Evolutionary conservation across 2,329 filamentous ascomycete genomes (phyloP).

Genomic region (Berkeleyomyces rouxiae): DNA sequence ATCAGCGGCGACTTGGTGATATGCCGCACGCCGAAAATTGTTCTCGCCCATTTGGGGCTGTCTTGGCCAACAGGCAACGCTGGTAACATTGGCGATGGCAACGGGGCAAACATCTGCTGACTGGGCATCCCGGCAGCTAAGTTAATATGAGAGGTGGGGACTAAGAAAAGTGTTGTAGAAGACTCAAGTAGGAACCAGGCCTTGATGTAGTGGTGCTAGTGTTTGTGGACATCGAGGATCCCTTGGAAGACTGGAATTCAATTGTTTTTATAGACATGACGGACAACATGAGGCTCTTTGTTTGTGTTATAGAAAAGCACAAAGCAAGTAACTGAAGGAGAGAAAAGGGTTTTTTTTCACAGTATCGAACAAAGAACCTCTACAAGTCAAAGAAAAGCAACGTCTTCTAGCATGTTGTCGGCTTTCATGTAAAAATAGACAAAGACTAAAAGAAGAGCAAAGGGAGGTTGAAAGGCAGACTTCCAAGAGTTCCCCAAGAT

Average conservation of each 20-base stretch:
- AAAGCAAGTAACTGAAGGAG: not conserved
- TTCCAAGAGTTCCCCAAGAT: not conserved
- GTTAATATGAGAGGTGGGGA: not conserved
- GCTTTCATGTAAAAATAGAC: not conserved
- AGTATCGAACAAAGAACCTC: too few species aligned
- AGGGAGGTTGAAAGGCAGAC: too few species aligned
- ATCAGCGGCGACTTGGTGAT: conserved; percentile 6
- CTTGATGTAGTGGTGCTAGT: not conserved
- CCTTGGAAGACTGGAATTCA: not conserved
- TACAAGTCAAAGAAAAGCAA: too few species aligned
- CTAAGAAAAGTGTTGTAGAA: not conserved
- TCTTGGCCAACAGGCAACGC: not conserved
- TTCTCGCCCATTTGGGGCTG: conserved; percentile 3
- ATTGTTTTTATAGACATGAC: not conserved
- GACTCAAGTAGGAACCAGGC: too few species aligned
- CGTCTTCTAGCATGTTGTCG: too few species aligned
- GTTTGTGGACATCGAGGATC: not conserved
- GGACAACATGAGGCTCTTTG: not conserved
- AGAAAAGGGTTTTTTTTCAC: not conserved
- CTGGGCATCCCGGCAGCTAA: not conserved
- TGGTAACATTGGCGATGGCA: not conserved
- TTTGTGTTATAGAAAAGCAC: not conserved
- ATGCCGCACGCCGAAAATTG: conserved; percentile 4
- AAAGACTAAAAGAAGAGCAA: not conserved
- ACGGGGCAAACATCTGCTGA: not conserved